Evolutionary conservation across 2,329 filamentous ascomycete species (phyloP).

Genomic region (Hypoxylon sp.): DNA sequence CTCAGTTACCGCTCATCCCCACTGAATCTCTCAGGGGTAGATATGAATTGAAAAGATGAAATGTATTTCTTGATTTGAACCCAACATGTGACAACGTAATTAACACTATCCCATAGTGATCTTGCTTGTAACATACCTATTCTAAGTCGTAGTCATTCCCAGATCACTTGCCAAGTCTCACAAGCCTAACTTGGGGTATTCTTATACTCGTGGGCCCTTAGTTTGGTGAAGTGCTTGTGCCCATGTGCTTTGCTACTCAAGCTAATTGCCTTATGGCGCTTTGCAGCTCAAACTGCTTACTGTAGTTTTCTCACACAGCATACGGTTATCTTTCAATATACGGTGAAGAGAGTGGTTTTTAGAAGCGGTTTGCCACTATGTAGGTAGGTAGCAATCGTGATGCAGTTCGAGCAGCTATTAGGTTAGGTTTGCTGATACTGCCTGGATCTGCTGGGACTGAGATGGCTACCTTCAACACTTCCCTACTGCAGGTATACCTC

Average conservation of each 20-base stretch:
- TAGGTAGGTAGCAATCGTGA: background rate
- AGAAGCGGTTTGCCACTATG: background rate
- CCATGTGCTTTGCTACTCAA: background rate
- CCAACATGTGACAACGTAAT: background rate
- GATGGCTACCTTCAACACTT: background rate
- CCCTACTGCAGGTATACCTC: too few species aligned
- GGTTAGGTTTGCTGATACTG: background rate
- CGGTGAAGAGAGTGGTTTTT: background rate
- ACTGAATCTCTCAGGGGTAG: constrained; percentile 9
- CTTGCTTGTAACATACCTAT: background rate
- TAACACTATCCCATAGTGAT: background rate
- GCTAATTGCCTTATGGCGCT: background rate
- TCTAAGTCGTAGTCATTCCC: background rate
- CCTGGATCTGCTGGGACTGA: background rate
- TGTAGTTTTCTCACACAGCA: background rate
- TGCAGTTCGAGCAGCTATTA: background rate
- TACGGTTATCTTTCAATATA: background rate
- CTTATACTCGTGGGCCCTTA: constrained; percentile 6
- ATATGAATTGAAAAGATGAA: constrained; percentile 16
- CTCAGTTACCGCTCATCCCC: constrained; percentile 19
- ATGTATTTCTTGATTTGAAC: background rate
- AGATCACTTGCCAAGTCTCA: background rate
- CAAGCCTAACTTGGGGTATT: background rate
- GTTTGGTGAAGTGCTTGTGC: constrained; percentile 4
- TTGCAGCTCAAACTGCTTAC: constrained; percentile 7